Conservation (phyloP, 2,329 filamentous ascomycete species). For the Scopulariopsis brevicaulis region DNA sequence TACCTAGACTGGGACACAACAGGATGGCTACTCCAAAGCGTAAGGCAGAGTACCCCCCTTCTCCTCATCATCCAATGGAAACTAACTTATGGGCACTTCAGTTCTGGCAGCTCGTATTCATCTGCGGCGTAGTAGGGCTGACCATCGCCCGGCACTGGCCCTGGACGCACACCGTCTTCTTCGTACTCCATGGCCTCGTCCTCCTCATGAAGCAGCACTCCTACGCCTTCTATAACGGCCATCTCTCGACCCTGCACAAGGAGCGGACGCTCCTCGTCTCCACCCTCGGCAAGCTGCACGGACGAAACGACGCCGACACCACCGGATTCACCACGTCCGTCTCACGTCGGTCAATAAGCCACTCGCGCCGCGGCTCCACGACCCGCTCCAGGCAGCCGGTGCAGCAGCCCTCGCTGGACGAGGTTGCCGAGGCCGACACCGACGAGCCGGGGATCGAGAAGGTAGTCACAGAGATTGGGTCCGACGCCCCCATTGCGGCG, state of each 20-base stretch:
- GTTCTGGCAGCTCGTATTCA: slow-evolving; percentile 58
- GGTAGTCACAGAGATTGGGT: slow-evolving; percentile 51
- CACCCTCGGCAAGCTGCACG: slow-evolving; percentile 43
- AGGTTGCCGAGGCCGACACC: slow-evolving; percentile 8
- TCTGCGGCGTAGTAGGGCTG: slow-evolving; percentile 50
- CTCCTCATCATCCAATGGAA: background rate
- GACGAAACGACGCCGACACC: slow-evolving; percentile 14
- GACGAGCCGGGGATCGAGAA: slow-evolving; percentile 43
- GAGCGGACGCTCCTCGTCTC: slow-evolving; percentile 29
- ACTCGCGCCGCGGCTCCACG: slow-evolving; percentile 7
- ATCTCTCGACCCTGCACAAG: slow-evolving; percentile 51
- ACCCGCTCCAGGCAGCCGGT: slow-evolving; percentile 7
- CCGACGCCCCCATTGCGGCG: slow-evolving; percentile 44
- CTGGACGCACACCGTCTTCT: slow-evolving; percentile 74
- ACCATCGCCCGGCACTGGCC: slow-evolving; percentile 65
- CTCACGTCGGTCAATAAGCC: background rate
- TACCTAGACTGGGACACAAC: slow-evolving; percentile 54
- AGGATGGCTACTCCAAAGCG: slow-evolving; percentile 65
- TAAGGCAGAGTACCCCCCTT: slow-evolving; percentile 17
- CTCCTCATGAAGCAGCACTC: slow-evolving; percentile 81
- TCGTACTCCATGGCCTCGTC: slow-evolving; percentile 61
- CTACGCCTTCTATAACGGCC: slow-evolving; percentile 69
- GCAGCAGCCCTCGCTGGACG: slow-evolving; percentile 7
- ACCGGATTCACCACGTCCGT: background rate
- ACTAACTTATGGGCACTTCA: slow-evolving; percentile 12